Evolutionary conservation across 2,329 filamentous ascomycete species (phyloP), one percentile per base, ranked within the genome.

Genomic region (Allantophomopsis lycopodina): DNA sequence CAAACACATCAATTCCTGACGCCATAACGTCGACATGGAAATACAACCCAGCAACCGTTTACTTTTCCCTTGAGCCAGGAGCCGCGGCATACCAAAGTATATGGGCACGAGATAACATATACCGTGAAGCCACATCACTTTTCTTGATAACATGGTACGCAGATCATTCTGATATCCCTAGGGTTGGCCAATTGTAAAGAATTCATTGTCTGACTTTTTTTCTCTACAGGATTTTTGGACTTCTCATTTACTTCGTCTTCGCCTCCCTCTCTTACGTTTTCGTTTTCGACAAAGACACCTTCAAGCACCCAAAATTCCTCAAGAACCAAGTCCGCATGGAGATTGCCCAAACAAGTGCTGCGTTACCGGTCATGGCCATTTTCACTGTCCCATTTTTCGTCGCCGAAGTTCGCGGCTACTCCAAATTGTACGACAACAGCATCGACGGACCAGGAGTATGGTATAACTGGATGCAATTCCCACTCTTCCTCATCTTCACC

Each of bases 321-420:
- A 93, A 91, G 65, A 89, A 94, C 62, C 89, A 95, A 60, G 80
- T 95, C 47, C 67, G 70, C 43, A 73, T 87, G 52, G 89, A 96
- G 60, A 94, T 96, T 53, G 66, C 68, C 47, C 86, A 94, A 63
- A 78, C 88, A 46, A 76, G 79, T 62, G 60, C 62, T 36, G 69
- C 86, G 31, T 79, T 95, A 66, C 88, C 88, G 15, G 58, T 77
- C 56, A 94, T 95, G 80, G 73, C 87, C 38, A 48, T 89, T 42
- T 70, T 88, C 58, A 95, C 87, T 8, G 76, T 77, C 1, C 81
- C 84, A 13, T 77, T 84, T 60, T 91, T 94, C 69, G 65, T 91
- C 35, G 63, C 72, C 48, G 89, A 96, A 61, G 79, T 94, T 15
- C 79, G 80, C 42, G 88, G 88, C 45, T 82, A 84, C 63, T 80